These are phyloP conservation scores for Parachlorella kessleri DNA, from an alignment of 139 green algal genomes.

Conservation along the genomic window DNA sequence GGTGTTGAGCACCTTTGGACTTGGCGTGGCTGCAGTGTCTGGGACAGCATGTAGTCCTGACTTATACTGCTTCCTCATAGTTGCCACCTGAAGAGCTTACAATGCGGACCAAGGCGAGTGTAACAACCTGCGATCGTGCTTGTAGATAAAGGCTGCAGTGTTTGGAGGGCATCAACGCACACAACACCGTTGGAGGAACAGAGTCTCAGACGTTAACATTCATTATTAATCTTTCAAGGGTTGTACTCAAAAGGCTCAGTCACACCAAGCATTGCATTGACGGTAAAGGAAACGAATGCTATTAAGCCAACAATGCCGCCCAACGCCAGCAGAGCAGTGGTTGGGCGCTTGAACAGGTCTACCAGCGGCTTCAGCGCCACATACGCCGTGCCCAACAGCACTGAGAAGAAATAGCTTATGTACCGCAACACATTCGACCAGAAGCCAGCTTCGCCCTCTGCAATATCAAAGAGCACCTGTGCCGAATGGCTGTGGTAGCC, in stretches of 20 bases:
- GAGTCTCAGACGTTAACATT: too few species aligned
- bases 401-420: slow-evolving; percentile 85
- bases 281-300: slow-evolving; percentile 59
- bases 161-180: too few species aligned
- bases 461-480: slow-evolving; percentile 37
- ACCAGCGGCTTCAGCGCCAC: slow-evolving; percentile 77
- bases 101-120: too few species aligned
- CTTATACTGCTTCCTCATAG: too few species aligned
- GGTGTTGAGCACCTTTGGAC: too few species aligned
- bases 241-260: slow-evolving; percentile 52
- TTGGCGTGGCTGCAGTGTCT: too few species aligned
- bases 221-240: slow-evolving; percentile 21
- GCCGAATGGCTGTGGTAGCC: background rate
- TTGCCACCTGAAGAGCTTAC: too few species aligned
- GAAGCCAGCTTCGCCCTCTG: slow-evolving; percentile 70
- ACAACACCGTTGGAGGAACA: too few species aligned
- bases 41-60: too few species aligned
- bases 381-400: slow-evolving; percentile 90
- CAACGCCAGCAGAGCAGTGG: slow-evolving; percentile 62
- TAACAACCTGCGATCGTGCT: too few species aligned
- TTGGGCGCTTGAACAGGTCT: slow-evolving; percentile 69
- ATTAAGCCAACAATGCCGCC: slow-evolving; percentile 39
- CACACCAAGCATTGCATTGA: slow-evolving; percentile 70
- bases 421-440: slow-evolving; percentile 84
- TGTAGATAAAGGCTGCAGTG: too few species aligned